Base-by-base conservation (phyloP, 495 filamentous ascomycete genomes). In the Collariella sp. region DNA sequence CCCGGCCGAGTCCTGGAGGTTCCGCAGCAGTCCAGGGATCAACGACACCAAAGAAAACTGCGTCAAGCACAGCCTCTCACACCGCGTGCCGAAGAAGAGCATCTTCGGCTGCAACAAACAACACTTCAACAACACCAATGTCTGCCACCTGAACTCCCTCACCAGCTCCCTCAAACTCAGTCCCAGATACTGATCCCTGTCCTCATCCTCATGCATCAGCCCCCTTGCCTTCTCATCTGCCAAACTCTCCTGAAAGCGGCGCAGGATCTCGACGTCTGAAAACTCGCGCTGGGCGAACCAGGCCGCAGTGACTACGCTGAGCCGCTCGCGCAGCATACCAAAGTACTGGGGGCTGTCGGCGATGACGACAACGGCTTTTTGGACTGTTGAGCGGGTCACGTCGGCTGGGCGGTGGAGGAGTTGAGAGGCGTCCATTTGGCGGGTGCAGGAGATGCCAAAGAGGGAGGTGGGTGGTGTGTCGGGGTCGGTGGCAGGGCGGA, bases 301-400 rank as follows among this genome's bases (percentile, higher is more conserved):
- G 36, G 94, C 94, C 61, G 80, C 83, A 23, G 93, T 96, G 20
- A 98, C 91, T 44, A 94, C 82, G 33, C 84, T 84, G 44, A 96
- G 69, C 64, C 89, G 85, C 71, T 95, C 88, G 64, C 88, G 80
- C 61, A 90, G 71, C 71, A 86, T 80, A 33, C 86, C 85, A 60
- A 89, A 85, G 64, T 82, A 79, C 60, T 87, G 84, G 11, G 93
- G 93, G 55, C 80, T 89, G 70, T 95, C 89, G 43, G 89, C 88
- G 59, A 97, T 88, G 44, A 95, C 91, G 50, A 97, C 91, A n/a
- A 98, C 89, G 7, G 93, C 93, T 71, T 98, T 98, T 67, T 98
- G 93, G 29, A 98, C 93, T 3, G 93, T 96, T 46, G 87, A 93
- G 54, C 93, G 79, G 7, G 93, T 98, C 50, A 97, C 93, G 47